These are phyloP conservation scores for Penicillium maclennaniae DNA, from an alignment of 495 filamentous ascomycete species.

Conservation along the genomic window DNA sequence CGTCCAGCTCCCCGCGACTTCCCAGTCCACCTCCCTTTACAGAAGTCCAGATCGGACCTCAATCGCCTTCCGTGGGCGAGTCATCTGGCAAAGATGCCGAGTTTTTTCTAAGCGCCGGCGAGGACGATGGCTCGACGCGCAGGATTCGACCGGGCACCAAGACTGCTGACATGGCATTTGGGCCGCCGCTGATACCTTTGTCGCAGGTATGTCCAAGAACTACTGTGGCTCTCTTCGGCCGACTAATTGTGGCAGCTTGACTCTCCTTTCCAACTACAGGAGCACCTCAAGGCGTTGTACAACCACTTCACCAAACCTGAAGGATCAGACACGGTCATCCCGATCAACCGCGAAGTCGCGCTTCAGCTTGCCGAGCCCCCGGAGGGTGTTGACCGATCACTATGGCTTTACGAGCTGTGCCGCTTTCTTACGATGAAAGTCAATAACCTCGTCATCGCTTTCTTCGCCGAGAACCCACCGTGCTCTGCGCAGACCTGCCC, in stretches of 20 bases:
- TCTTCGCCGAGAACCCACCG: slow-evolving; percentile 83
- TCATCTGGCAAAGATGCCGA: slow-evolving; percentile 40
- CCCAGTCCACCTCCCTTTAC: slow-evolving; percentile 86
- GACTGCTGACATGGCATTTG: slow-evolving; percentile 83
- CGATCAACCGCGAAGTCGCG: slow-evolving; percentile 72
- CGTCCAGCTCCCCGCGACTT: slow-evolving; percentile 78
- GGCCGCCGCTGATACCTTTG: slow-evolving; percentile 81
- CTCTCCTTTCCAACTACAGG: slow-evolving; percentile 95
- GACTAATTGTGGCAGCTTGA: slow-evolving; percentile 61
- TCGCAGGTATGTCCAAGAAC: slow-evolving; percentile 58
- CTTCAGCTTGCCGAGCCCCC: slow-evolving; percentile 72
- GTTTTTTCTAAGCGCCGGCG: slow-evolving; percentile 38
- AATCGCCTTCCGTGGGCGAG: slow-evolving; percentile 66
- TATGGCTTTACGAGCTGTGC: slow-evolving; percentile 98
- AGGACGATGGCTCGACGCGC: slow-evolving; percentile 65
- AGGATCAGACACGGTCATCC: slow-evolving; percentile 50
- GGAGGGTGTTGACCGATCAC: slow-evolving; percentile 69
- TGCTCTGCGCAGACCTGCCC: slow-evolving; percentile 86
- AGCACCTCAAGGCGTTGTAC: slow-evolving; percentile 92
- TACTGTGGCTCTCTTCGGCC: background rate
- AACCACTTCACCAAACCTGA: slow-evolving; percentile 67
- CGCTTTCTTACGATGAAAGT: slow-evolving; percentile 91
- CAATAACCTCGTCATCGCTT: slow-evolving; percentile 84
- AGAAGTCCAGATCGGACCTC: slow-evolving; percentile 84
- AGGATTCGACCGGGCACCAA: slow-evolving; percentile 91